phyloP scores from a whole-genome alignment of 148 eudicot genomes.

The Linanthus parryae region DNA sequence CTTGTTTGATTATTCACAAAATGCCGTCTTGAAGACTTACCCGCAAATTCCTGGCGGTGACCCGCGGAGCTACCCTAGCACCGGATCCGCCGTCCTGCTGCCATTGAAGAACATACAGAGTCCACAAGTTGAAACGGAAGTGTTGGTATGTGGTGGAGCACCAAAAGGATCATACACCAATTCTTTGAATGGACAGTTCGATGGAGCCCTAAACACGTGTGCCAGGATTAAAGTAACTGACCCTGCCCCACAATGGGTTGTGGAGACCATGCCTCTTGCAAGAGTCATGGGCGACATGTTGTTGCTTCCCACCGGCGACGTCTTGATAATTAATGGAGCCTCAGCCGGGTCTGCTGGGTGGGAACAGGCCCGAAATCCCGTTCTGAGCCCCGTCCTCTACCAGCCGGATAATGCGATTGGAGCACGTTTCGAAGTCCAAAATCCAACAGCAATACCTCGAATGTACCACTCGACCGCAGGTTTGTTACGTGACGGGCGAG shows the following conservation, averaged over 20 bases:
- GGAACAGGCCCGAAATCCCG: slow-evolving; percentile 54
- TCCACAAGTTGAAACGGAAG: slow-evolving; percentile 15
- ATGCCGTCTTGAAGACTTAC: slow-evolving; percentile 33
- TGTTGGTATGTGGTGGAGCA: slow-evolving; percentile 49
- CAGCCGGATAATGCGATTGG: slow-evolving; percentile 23
- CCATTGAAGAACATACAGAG: slow-evolving; percentile 33
- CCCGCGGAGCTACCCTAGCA: slow-evolving; percentile 65
- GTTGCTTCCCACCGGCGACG: slow-evolving; percentile 34
- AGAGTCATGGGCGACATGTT: slow-evolving; percentile 55
- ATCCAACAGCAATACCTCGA: slow-evolving; percentile 36
- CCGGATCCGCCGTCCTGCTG: slow-evolving; percentile 62
- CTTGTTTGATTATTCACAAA: slow-evolving; percentile 42
- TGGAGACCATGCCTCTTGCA: slow-evolving; percentile 40
- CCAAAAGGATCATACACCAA: slow-evolving; percentile 25
- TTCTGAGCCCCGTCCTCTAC: slow-evolving; percentile 48
- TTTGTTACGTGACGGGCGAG: slow-evolving; percentile 64
- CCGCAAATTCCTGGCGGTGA: slow-evolving; percentile 58
- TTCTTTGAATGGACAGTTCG: slow-evolving; percentile 8
- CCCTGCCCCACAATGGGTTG: slow-evolving; percentile 30
- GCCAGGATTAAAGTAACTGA: slow-evolving; percentile 35
- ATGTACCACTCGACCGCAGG: slow-evolving; percentile 72
- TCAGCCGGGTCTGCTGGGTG: slow-evolving; percentile 64
- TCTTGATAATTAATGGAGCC: slow-evolving; percentile 64
- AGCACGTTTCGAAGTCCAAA: slow-evolving; percentile 49
- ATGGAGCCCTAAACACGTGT: slow-evolving; percentile 31